These are phyloP conservation scores for Adansonia digitata DNA, from an alignment of 345 rosid species.

Conservation along the genomic window DNA sequence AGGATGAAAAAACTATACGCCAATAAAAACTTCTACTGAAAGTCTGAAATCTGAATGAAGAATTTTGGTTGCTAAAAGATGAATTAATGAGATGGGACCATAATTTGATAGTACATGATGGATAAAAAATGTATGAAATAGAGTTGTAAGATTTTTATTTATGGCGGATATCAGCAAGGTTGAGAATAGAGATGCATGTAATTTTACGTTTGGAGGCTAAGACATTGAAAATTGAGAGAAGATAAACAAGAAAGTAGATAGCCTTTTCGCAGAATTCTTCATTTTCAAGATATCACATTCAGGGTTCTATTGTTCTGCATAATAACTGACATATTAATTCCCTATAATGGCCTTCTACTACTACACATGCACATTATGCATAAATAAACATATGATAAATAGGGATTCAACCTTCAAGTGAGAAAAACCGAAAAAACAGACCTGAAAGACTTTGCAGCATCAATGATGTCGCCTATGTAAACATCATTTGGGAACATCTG, in stretches of 20 bases:
- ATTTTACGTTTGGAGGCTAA: neutral
- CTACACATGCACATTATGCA: neutral
- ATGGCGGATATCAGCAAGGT: neutral
- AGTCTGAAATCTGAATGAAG: neutral
- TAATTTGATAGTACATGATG: neutral
- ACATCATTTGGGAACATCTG: constrained; percentile 89
- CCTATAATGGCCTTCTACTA: neutral
- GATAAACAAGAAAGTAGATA: neutral
- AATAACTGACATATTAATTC: neutral
- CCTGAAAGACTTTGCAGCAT: constrained; percentile 76
- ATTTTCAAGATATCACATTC: neutral
- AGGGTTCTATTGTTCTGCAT: neutral
- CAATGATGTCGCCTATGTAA: constrained; percentile 60
- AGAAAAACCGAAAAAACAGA: constrained; percentile 21
- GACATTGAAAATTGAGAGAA: neutral
- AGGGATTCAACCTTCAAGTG: constrained; percentile 10
- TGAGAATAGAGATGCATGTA: neutral
- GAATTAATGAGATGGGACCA: neutral
- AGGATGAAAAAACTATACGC: neutral
- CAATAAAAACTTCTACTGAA: neutral
- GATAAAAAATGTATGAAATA: neutral
- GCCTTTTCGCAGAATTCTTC: neutral
- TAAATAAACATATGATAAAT: neutral
- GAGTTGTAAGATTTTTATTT: neutral
- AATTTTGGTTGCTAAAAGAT: neutral